These are phyloP conservation scores for Pistacia atlantica DNA, from an alignment of 345 rosid genomes.

Conservation along the genomic window DNA sequence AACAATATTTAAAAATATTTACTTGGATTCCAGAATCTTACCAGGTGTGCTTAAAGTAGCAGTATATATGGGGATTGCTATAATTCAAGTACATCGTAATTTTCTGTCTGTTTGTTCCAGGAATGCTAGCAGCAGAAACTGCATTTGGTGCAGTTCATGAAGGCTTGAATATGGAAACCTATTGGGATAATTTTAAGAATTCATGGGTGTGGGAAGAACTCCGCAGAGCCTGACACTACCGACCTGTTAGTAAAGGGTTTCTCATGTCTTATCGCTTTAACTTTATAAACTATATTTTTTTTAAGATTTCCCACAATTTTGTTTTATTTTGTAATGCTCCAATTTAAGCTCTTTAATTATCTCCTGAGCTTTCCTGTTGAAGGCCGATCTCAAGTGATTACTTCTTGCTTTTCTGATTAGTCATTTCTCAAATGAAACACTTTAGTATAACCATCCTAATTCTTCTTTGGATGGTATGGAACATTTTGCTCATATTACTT, in stretches of 20 bases:
- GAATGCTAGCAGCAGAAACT: constrained; percentile 97
- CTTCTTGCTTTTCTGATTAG: background rate
- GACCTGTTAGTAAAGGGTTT: constrained; percentile 68
- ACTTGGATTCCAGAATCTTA: constrained; percentile 45
- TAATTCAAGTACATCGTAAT: background rate
- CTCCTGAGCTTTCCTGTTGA: constrained; percentile 4
- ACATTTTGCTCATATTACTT: background rate
- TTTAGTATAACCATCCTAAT: background rate
- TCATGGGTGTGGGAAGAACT: constrained; percentile 99
- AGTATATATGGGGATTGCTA: background rate
- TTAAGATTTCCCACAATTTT: background rate
- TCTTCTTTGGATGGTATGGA: background rate
- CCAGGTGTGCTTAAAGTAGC: background rate
- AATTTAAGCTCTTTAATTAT: background rate
- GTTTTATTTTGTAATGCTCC: constrained; percentile 1
- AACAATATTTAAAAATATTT: constrained; percentile 30
- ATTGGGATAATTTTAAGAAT: constrained; percentile 65
- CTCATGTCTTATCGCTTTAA: constrained; percentile 2
- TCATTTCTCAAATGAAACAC: background rate
- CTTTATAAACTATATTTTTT: background rate
- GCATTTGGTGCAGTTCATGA: constrained; percentile 65
- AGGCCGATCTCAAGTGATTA: background rate
- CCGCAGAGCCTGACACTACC: constrained; percentile 68
- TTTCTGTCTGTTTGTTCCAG: constrained; percentile 40
- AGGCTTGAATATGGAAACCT: constrained; percentile 60